Evolutionary conservation across 2,329 filamentous ascomycete species (phyloP).

Genomic region (Pyrenophora teres): DNA sequence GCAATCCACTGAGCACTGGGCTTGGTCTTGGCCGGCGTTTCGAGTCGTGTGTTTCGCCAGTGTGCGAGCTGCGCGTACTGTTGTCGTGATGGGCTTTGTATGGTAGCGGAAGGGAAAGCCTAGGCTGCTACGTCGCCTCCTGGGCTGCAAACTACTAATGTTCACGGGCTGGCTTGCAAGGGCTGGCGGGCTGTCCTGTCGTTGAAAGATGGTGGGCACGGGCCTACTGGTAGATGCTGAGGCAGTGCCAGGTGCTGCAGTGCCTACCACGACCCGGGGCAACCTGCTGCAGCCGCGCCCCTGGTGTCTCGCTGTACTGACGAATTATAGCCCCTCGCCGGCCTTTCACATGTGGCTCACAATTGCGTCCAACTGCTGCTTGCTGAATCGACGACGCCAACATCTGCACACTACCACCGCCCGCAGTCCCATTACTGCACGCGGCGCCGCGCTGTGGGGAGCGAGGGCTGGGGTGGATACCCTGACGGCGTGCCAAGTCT

Average conservation of each 20-base stretch:
- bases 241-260: slow-evolving; percentile 13
- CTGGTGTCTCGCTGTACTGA: slow-evolving; percentile 6
- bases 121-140: background rate
- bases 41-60: background rate
- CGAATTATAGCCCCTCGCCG: slow-evolving; percentile 3
- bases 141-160: background rate
- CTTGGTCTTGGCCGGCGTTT: slow-evolving; percentile 12
- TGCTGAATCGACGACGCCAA: background rate
- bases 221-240: slow-evolving; percentile 5
- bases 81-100: slow-evolving; percentile 3
- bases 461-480: slow-evolving; percentile 7
- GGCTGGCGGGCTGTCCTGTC: slow-evolving; percentile 7
- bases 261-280: slow-evolving; percentile 12
- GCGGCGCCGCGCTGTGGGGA: slow-evolving; percentile 12
- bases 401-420: slow-evolving; percentile 1
- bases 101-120: background rate
- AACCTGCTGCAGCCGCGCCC: slow-evolving; percentile 15
- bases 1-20: background rate
- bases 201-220: slow-evolving; percentile 17
- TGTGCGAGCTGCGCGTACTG: background rate
- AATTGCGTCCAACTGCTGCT: slow-evolving; percentile 1
- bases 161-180: slow-evolving; percentile 9
- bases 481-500: slow-evolving; percentile 16
- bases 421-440: slow-evolving; percentile 5
- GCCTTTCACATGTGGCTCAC: background rate